Base-by-base conservation (phyloP, 176 grass and related monocot genomes). In the Musa troglodytarum region DNA sequence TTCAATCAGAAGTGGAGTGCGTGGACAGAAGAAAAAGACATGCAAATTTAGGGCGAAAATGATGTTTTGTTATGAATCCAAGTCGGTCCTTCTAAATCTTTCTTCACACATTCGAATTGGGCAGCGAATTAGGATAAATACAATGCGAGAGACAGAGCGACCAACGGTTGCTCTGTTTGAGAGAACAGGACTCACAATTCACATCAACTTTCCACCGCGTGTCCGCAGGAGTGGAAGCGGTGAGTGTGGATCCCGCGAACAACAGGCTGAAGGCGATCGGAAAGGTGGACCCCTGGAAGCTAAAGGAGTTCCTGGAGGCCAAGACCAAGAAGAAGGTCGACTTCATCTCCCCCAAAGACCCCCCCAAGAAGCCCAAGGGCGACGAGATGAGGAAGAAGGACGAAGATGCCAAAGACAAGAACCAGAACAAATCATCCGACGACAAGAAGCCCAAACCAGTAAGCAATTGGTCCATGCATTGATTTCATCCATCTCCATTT, bases 241-340 rank as follows among this genome's bases (percentile, higher is more conserved):
- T 89, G 8, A 24, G 12, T 43, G 11, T 77, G 74, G 86, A 92
- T 71, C 63, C 75, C 76, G 82, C 79, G 65, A 83, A 22, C 53
- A 84, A 84, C 70, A 92, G 82, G 80, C 79, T 92, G 1, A 75
- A 81, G 11, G 87, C 86, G 22, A 77, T 77, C n/a, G 90, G 90
- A 6, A 22, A 77, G 53, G 86, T 82, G 26, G 90, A 92, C 50
- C 84, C 90, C 13, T 63, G 50, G 69, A 64, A 82, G 70, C 65
- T 92, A 11, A 92, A 92, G 73, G 82, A 92, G 53, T 82, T 84
- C 54, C 73, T 92, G 63, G 90, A 92, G 79, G 52, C 84, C 8
- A 69, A 77, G 70, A 74, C 79, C 43, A 84, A 84, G 79, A 87
- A 84, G 82, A 68, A 81, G 73, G 90, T 92, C 11, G 86, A 92